Evolutionary conservation across 1,284 basidiomycete genomes (phyloP).

Genomic region (Malassezia globosa): DNA sequence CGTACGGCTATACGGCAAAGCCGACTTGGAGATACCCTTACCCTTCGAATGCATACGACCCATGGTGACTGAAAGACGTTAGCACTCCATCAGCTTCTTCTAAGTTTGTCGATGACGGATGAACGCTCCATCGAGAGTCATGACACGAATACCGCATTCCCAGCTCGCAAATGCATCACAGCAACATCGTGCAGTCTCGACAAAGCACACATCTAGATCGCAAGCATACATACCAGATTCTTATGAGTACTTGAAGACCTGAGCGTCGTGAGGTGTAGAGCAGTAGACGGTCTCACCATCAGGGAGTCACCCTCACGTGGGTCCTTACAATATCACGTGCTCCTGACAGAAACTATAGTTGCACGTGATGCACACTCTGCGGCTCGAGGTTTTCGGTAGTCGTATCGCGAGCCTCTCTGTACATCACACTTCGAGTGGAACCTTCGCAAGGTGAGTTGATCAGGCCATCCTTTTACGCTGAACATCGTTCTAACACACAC

Average conservation of each 20-base stretch:
- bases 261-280: conserved; percentile 9
- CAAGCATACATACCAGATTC: conserved; percentile 15
- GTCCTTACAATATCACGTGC: neutral
- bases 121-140: neutral
- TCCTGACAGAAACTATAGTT: conserved; percentile 6
- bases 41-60: conserved; percentile 48
- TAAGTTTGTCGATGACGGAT: neutral
- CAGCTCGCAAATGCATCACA: too few species aligned
- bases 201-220: too few species aligned
- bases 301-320: conserved; percentile 10
- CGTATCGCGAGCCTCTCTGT: conserved; percentile 4
- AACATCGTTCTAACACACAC: conserved; percentile 2
- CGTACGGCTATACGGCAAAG: conserved; percentile 89
- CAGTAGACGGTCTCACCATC: neutral
- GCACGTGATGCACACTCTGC: conserved; percentile 11
- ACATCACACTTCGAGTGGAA: conserved; percentile 15
- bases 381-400: conserved; percentile 10
- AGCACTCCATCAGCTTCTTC: too few species aligned
- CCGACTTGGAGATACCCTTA: conserved; percentile 60
- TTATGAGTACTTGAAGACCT: conserved; percentile 5
- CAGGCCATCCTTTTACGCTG: conserved; percentile 51
- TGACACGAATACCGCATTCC: too few species aligned
- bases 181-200: too few species aligned
- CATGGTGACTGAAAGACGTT: conserved; percentile 22
- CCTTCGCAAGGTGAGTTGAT: conserved; percentile 48